These are phyloP conservation scores for Salvia rosmarinus DNA, from an alignment of 257 asterid genomes.

Conservation along the genomic window DNA sequence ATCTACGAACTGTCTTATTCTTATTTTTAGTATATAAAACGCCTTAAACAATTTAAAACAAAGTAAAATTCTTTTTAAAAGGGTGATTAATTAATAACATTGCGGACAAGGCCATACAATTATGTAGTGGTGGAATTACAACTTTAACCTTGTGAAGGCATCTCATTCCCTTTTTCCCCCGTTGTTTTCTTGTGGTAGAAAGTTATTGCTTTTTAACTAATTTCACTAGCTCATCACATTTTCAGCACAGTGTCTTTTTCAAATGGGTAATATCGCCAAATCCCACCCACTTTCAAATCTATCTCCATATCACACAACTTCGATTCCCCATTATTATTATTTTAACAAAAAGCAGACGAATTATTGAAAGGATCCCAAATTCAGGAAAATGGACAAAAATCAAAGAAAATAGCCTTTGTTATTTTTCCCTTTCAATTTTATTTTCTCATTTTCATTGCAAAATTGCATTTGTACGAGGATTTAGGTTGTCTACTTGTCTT, in stretches of 20 bases:
- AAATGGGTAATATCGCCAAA: slow-evolving; percentile 6
- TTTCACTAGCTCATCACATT: slow-evolving; percentile 24
- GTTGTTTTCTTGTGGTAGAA: slow-evolving; percentile 34
- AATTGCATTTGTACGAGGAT: slow-evolving; percentile 38
- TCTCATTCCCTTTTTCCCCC: slow-evolving; percentile 17
- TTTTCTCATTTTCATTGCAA: slow-evolving; percentile 5
- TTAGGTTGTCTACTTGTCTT: slow-evolving; percentile 38
- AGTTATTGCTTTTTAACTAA: slow-evolving; percentile 36
- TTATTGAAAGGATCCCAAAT: slow-evolving; percentile 22
- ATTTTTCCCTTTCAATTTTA: neutral
- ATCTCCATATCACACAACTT: neutral
- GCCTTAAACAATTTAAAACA: neutral
- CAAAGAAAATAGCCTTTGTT: neutral
- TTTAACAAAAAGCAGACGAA: slow-evolving; percentile 11
- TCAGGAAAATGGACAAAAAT: slow-evolving; percentile 18
- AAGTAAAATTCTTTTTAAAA: neutral
- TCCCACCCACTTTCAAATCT: neutral
- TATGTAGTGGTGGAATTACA: slow-evolving; percentile 26
- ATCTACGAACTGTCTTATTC: slow-evolving; percentile 8
- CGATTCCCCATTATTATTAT: slow-evolving; percentile 1
- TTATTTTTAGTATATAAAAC: neutral
- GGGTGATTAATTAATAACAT: no score
- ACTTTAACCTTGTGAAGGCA: slow-evolving; percentile 27
- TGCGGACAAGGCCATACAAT: neutral
- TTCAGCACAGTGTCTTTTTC: slow-evolving; percentile 18